A percentile compares a stretch with the other conserved stretches of the same genome.
phyloP scores from a whole-genome alignment of 768 basidiomycete genomes.

The Serpula lacrymans region DNA sequence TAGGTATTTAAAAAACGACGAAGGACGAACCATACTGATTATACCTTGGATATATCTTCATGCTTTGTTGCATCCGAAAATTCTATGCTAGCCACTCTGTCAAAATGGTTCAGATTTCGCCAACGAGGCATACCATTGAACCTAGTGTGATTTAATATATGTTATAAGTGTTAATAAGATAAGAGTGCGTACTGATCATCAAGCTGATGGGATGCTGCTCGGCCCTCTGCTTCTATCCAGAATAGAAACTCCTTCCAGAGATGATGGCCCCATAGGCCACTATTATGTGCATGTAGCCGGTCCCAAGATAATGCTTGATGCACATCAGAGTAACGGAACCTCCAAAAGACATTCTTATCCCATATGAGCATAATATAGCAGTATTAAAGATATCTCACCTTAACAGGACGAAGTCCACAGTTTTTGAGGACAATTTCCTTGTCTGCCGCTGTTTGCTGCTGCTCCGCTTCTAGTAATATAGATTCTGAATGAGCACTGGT shows the following conservation, averaged over 20 bases:
- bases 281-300: slow-evolving; percentile 9
- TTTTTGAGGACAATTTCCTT: slow-evolving; percentile 2
- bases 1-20: too few relatives aligned
- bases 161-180: background rate
- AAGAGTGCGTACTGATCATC: background rate
- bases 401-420: background rate
- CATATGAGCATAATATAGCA: slow-evolving; percentile 1
- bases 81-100: background rate
- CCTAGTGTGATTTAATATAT: background rate
- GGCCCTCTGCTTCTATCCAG: background rate
- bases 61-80: background rate
- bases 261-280: slow-evolving; percentile 10
- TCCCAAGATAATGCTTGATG: slow-evolving; percentile 11
- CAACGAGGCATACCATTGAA: slow-evolving; percentile 4
- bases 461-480: too few relatives aligned
- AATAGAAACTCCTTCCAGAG: slow-evolving; percentile 4
- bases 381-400: background rate
- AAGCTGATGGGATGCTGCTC: background rate
- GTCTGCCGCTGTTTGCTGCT: background rate
- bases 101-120: slow-evolving; percentile 6
- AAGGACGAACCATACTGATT: too few relatives aligned
- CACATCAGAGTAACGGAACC: slow-evolving; percentile 4
- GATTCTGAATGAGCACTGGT: too few relatives aligned
- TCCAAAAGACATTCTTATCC: slow-evolving; percentile 9
- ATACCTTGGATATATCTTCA: slow-evolving; percentile 1